phyloP scores from a whole-genome alignment of 192 early-diverging fungal species.

The Gryganskiella cystojenkinii region DNA sequence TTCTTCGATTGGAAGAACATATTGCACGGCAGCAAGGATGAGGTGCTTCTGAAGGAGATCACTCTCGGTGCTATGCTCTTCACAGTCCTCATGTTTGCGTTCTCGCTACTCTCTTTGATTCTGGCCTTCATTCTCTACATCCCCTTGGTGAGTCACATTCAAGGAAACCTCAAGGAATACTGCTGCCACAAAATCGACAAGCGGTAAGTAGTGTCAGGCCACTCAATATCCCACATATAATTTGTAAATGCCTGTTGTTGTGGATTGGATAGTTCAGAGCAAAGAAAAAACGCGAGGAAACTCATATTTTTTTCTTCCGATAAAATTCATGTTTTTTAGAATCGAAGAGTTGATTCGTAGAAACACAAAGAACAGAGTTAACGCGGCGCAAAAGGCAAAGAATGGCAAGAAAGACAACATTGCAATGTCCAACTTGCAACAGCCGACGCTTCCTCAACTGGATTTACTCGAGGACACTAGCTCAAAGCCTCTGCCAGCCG shows the following conservation, averaged over 20 bases:
- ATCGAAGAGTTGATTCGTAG: constrained; percentile 40
- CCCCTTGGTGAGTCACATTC: constrained; percentile 79
- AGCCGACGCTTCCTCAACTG: constrained; percentile 39
- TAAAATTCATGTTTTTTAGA: not conserved
- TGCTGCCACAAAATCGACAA: constrained; percentile 92
- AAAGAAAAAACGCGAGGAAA: no score
- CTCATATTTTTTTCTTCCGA: not conserved
- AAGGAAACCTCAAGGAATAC: constrained; percentile 92
- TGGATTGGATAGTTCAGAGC: no score
- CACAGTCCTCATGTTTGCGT: constrained; percentile 70
- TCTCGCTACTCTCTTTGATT: constrained; percentile 65
- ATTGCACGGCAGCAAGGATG: not conserved
- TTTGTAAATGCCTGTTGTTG: not conserved
- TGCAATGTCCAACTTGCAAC: constrained; percentile 20
- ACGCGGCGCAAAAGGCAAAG: constrained; percentile 19
- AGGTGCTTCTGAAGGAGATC: constrained; percentile 20
- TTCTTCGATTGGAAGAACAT: constrained; percentile 22
- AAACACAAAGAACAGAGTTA: constrained; percentile 37
- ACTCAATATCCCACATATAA: no score
- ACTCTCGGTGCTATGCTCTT: constrained; percentile 61
- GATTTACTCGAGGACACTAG: constrained; percentile 18
- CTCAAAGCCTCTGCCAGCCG: constrained; percentile 7
- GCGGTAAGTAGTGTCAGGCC: constrained; percentile 59
- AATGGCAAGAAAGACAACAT: constrained; percentile 12
- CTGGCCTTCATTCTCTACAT: constrained; percentile 77